Evolutionary conservation across 305 asterid species (phyloP), one percentile per base, ranked within the genome.

Genomic region (Fraxinus baroniana): DNA sequence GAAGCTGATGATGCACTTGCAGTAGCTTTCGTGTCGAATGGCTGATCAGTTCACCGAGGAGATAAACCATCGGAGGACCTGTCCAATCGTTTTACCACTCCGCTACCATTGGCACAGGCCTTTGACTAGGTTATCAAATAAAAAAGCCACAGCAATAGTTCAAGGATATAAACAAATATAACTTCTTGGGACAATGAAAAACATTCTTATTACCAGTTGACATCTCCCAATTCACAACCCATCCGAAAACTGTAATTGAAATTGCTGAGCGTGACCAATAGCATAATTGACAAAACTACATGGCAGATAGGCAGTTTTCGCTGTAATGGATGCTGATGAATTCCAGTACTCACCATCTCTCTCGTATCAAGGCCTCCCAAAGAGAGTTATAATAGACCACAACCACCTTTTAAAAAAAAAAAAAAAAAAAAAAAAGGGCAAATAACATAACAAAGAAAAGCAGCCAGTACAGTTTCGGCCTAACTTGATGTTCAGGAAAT

Each of bases 131-230:
- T 88, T 5, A 89, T 90, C 87, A 92, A 82, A 83, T 88, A 83
- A 79, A 88, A 89, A 37, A 92, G 93, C 98, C 98, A 92, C 41
- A 86, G 46, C 37, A 92, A 88, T 55, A 93, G 90, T 77, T 91
- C 92, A 68, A 91, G 85, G 55, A 93, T 87, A 26, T 89, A n/a
- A 52, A 52, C 9, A 52, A 17, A 52, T 5, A 52, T 17, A 52
- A n/a, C 62, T 17, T 17, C 22, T 17, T 52, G 22, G 62, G 20
- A 52, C 22, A n/a, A 52, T 17, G 22, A 52, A 52, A 17, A 46
- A 46, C n/a, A 46, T 46, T 46, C 55, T 12, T 46, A 46, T 46
- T 46, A 46, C n/a, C 55, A 12, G 55, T 12, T 46, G 62, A 5
- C 22, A 52, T 52, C 62, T 52, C 62, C 62, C 62, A 52, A 52